Evolutionary conservation across 2,329 filamentous ascomycete species (phyloP).

Genomic region (Penicillium thymicola): DNA sequence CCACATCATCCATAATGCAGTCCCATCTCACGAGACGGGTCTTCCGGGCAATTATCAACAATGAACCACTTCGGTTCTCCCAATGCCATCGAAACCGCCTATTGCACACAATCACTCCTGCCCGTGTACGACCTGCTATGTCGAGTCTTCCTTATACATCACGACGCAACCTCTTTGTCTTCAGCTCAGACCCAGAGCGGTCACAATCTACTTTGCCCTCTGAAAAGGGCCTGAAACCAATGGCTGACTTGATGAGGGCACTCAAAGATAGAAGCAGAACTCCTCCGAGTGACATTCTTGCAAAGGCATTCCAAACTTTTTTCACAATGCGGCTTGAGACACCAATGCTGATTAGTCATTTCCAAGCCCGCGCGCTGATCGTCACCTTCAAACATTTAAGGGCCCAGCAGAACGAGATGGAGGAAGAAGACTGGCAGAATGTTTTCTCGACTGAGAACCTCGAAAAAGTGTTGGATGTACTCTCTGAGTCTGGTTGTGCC

Average conservation of each 20-base stretch:
- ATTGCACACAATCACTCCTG: conserved; percentile 30
- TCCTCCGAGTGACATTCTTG: conserved; percentile 61
- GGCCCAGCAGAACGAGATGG: conserved; percentile 31
- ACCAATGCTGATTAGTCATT: conserved; percentile 58
- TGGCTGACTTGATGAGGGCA: conserved; percentile 66
- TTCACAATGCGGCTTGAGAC: conserved; percentile 55
- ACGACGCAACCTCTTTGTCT: conserved; percentile 34
- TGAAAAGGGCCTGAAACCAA: conserved; percentile 60
- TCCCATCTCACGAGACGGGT: conserved; percentile 45
- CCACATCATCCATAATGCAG: conserved; percentile 36
- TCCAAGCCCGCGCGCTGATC: conserved; percentile 60
- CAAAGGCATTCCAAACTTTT: conserved; percentile 62
- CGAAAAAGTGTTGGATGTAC: conserved; percentile 39
- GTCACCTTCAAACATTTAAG: conserved; percentile 62
- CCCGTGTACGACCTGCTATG: conserved; percentile 30
- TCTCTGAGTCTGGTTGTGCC: conserved; percentile 35
- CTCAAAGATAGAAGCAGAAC: conserved; percentile 62
- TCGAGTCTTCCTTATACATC: conserved; percentile 36
- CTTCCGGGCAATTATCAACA: conserved; percentile 45
- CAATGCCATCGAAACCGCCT: conserved; percentile 36
- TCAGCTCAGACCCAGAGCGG: conserved; percentile 48
- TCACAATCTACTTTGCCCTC: conserved; percentile 58
- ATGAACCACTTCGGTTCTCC: conserved; percentile 41
- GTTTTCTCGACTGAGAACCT: conserved; percentile 42
- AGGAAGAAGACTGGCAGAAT: conserved; percentile 31